Evolutionary conservation across 306 rosid genomes (phyloP).

Genomic region (Lathyrus oleraceus): DNA sequence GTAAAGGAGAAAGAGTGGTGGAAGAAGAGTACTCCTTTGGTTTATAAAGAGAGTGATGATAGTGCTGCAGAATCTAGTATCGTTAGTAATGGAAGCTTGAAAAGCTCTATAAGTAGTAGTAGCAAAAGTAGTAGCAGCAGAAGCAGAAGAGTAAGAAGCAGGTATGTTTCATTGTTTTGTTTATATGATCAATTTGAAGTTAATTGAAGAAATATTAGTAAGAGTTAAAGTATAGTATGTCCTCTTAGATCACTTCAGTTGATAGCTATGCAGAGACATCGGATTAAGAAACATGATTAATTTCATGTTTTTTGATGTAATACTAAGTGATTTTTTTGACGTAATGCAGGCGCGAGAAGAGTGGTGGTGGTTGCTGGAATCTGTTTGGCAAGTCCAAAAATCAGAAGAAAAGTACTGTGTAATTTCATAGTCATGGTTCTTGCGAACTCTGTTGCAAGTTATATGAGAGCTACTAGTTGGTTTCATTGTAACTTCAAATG

Average conservation of each 20-base stretch:
- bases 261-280: too few relatives aligned
- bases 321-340: conserved; percentile 8
- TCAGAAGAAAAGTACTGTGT: neutral
- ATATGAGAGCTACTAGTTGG: conserved; percentile 1
- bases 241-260: too few relatives aligned
- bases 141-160: conserved; percentile 48
- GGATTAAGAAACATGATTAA: too few relatives aligned
- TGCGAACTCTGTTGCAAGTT: conserved; percentile 1
- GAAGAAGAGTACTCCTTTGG: conserved; percentile 60
- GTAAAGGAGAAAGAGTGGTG: conserved; percentile 72
- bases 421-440: conserved; percentile 23
- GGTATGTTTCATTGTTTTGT: conserved; percentile 41
- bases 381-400: conserved; percentile 39
- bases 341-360: conserved; percentile 47
- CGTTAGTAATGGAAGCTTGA: conserved; percentile 52
- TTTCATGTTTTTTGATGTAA: too few relatives aligned
- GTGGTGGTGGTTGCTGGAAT: conserved; percentile 49
- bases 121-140: conserved; percentile 41
- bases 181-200: neutral
- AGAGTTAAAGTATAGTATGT: too few relatives aligned
- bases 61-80: conserved; percentile 55
- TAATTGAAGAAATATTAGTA: neutral
- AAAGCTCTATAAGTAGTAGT: conserved; percentile 63
- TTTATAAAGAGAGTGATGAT: conserved; percentile 47
- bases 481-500: conserved; percentile 8